Evolutionary conservation across 352 stramenopile genomes (phyloP).

Genomic region (Elongisporangium prolatum): DNA sequence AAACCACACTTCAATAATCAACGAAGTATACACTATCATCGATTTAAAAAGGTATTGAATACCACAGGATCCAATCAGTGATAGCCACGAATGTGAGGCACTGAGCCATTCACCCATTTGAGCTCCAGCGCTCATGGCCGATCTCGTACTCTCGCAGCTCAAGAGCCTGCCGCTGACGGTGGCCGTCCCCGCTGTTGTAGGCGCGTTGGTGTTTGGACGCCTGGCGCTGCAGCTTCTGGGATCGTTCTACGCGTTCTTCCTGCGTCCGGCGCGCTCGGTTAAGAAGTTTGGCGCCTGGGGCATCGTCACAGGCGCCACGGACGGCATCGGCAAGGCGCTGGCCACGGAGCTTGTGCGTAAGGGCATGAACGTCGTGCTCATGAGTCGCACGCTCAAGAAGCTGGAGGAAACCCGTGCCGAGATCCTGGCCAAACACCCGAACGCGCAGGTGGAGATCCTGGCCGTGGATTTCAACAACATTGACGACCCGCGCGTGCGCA

Average conservation of each 20-base stretch:
- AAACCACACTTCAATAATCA: too few relatives aligned
- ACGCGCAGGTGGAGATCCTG: conserved; percentile 81
- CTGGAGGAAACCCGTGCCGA: conserved; percentile 92
- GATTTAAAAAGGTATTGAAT: neutral
- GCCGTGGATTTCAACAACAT: conserved; percentile 95
- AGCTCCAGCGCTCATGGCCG: conserved; percentile 11
- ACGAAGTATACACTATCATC: neutral
- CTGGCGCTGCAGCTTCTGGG: conserved; percentile 44
- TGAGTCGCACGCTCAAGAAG: conserved; percentile 96
- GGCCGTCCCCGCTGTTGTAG: conserved; percentile 37
- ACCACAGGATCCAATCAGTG: neutral
- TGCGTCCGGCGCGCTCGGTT: conserved; percentile 92
- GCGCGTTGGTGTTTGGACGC: conserved; percentile 43
- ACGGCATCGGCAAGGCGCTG: conserved; percentile 90
- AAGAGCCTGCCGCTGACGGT: conserved; percentile 28
- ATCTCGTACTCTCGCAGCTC: conserved; percentile 16
- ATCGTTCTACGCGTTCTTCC: conserved; percentile 83
- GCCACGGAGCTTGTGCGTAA: conserved; percentile 95
- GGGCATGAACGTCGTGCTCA: conserved; percentile 96
- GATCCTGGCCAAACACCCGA: conserved; percentile 92
- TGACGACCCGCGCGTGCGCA: conserved; percentile 62
- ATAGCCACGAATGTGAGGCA: neutral
- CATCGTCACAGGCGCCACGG: conserved; percentile 96
- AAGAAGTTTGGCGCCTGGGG: conserved; percentile 96
- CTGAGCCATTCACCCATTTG: neutral